These are phyloP conservation scores for Karstenula rhodostoma DNA, from an alignment of 2,329 filamentous ascomycete genomes.

Conservation along the genomic window DNA sequence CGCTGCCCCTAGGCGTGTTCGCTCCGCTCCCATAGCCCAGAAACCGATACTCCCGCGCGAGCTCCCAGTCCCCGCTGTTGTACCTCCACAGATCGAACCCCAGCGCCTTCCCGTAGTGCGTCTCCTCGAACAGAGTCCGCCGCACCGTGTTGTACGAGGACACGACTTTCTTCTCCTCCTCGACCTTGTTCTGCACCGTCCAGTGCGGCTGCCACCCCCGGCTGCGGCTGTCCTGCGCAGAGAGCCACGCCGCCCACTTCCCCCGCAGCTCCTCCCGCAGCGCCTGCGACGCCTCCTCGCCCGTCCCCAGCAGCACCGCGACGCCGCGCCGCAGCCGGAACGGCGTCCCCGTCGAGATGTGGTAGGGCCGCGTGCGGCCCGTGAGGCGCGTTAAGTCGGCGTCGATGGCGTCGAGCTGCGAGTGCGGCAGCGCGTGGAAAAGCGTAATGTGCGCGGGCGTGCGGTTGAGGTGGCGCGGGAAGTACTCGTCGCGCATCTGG, in stretches of 20 bases:
- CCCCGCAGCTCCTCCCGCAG: conserved; percentile 47
- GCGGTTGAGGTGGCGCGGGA: conserved; percentile 54
- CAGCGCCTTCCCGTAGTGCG: conserved; percentile 44
- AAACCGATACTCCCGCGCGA: conserved; percentile 49
- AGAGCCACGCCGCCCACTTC: conserved; percentile 51
- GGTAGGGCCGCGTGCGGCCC: conserved; percentile 44
- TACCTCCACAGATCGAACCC: conserved; percentile 55
- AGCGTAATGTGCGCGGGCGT: conserved; percentile 55
- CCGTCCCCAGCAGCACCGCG: conserved; percentile 46
- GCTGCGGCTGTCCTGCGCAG: conserved; percentile 52
- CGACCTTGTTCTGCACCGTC: conserved; percentile 59
- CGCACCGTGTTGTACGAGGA: conserved; percentile 48
- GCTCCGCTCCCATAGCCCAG: neutral
- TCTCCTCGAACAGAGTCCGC: conserved; percentile 39
- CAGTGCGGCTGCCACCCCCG: conserved; percentile 52
- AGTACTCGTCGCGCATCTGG: conserved; percentile 50
- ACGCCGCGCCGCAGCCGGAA: conserved; percentile 55
- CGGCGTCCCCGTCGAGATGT: conserved; percentile 47
- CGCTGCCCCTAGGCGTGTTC: neutral
- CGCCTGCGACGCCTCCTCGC: conserved; percentile 42
- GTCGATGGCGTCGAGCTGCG: conserved; percentile 47
- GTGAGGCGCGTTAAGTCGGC: conserved; percentile 42
- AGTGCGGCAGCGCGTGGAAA: conserved; percentile 56
- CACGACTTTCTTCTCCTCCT: conserved; percentile 49
- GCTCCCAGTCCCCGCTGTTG: conserved; percentile 52